Base-by-base conservation (phyloP, 2,329 filamentous ascomycete genomes). In the Nakataea oryzae region DNA sequence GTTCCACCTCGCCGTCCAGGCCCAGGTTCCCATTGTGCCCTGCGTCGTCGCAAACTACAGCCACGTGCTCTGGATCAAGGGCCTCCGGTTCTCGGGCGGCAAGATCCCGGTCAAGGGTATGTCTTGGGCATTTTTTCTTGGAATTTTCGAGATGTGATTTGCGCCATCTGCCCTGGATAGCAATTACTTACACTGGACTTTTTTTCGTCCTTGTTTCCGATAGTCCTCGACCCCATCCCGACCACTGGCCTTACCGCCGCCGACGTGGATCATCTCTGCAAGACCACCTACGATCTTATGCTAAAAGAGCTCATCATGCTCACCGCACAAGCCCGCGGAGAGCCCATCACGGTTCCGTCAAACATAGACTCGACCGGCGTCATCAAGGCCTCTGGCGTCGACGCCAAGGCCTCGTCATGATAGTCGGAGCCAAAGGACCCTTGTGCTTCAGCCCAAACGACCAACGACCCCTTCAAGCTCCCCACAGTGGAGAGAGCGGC, bases 1-100 rank as follows among this genome's bases (percentile, higher is more conserved):
- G 58, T 99, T 99, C 76, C 93, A 99, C 74, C 82, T 99, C 41
- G 95, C 95, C 57, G 85, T 99, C 26, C 90, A 97, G 79, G 93
- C 93, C 2, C 89, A 91, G 67, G 95, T 97, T 7, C 93, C 93
- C 29, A 90, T 99, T 69, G 88, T 99, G 3, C 95, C 95, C 0
- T 83, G 96, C 47, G 88, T 92, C 58, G 84, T 86, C 32, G 89
- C 89, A 72, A 93, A 92, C 75, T 93, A 93, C 74, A 87, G 87
- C 68, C 84, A 91, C 71, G 71, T 93, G 41, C 75, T 93, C 66
- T 86, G 85, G 69, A 74, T 86, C 67, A 86, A 86, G 75, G 78
- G 79, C 57, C 71, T 84, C 67, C 78, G 84, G 54, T 93, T 93
- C 70, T 85, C 83, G 57, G 74, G 84, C 0, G 90, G 90, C 56